Evolutionary conservation across 2,329 filamentous ascomycete species (phyloP).

Genomic region (Botryosphaeria agaves): DNA sequence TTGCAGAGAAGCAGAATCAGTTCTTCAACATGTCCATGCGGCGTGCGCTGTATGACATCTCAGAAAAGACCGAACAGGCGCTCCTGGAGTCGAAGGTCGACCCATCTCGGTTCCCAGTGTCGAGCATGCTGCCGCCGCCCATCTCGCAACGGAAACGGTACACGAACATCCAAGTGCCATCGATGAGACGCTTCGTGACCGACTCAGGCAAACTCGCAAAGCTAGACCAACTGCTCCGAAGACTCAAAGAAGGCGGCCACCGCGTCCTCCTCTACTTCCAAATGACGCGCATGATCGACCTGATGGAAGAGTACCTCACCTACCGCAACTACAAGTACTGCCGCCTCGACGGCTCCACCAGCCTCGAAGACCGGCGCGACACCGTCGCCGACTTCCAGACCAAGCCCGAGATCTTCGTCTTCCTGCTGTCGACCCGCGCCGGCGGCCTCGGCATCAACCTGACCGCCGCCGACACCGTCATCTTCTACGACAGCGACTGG

Average conservation of each 20-base stretch:
- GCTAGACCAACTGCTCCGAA: constrained; percentile 69
- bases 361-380: constrained; percentile 89
- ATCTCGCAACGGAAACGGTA: constrained; percentile 69
- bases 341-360: constrained; percentile 88
- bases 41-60: constrained; percentile 53
- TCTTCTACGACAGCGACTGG: constrained; percentile 99
- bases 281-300: constrained; percentile 99
- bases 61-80: constrained; percentile 47
- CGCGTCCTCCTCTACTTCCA: constrained; percentile 97
- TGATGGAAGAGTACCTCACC: constrained; percentile 97
- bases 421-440: constrained; percentile 86
- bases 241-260: constrained; percentile 82
- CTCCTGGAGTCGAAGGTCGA: constrained; percentile 60
- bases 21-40: constrained; percentile 69
- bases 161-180: constrained; percentile 82
- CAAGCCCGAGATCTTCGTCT: constrained; percentile 87
- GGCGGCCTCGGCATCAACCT: constrained; percentile 97
- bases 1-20: constrained; percentile 49
- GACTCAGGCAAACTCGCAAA: constrained; percentile 93
- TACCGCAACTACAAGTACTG: constrained; percentile 99
- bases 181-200: constrained; percentile 94
- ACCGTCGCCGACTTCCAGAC: constrained; percentile 96
- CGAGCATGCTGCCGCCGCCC: constrained; percentile 55
- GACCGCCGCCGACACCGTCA: constrained; percentile 91
- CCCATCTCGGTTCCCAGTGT: constrained; percentile 42